These are phyloP conservation scores for Acorus calamus DNA, from an alignment of 106 monocot species.

Conservation along the genomic window DNA sequence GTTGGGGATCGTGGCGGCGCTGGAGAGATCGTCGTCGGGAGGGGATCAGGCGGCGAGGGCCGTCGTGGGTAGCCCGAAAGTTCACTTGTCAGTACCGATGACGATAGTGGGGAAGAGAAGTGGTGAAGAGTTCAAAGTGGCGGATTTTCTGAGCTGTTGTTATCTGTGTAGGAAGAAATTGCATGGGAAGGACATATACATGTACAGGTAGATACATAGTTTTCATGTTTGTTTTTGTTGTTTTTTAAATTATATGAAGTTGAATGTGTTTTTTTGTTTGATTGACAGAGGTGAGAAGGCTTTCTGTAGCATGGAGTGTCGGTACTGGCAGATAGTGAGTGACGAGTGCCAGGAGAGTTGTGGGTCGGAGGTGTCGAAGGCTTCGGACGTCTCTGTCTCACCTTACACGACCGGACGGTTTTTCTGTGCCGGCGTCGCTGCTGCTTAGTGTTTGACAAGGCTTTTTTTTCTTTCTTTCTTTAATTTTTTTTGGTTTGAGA, in stretches of 20 bases:
- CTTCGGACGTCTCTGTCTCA: slow-evolving; percentile 13
- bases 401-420: slow-evolving; percentile 20
- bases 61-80: not conserved
- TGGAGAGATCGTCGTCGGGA: slow-evolving; percentile 13
- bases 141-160: slow-evolving; percentile 49
- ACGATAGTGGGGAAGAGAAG: slow-evolving; percentile 3
- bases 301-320: slow-evolving; percentile 62
- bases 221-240: not conserved
- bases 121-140: not conserved
- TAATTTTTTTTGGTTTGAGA: no score
- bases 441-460: slow-evolving; percentile 5
- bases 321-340: slow-evolving; percentile 36
- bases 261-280: not conserved
- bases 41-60: no score
- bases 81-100: slow-evolving; percentile 7
- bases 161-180: slow-evolving; percentile 46
- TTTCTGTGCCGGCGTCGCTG: slow-evolving; percentile 33
- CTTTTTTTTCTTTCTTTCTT: no score
- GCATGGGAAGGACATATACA: slow-evolving; percentile 63
- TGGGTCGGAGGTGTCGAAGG: slow-evolving; percentile 4
- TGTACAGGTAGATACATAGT: slow-evolving; percentile 40
- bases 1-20: slow-evolving; percentile 54
- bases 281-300: slow-evolving; percentile 54
- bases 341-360: slow-evolving; percentile 48
- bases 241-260: not conserved